These are phyloP conservation scores for Suillus sp. DNA, from an alignment of 768 basidiomycete genomes.

Conservation along the genomic window DNA sequence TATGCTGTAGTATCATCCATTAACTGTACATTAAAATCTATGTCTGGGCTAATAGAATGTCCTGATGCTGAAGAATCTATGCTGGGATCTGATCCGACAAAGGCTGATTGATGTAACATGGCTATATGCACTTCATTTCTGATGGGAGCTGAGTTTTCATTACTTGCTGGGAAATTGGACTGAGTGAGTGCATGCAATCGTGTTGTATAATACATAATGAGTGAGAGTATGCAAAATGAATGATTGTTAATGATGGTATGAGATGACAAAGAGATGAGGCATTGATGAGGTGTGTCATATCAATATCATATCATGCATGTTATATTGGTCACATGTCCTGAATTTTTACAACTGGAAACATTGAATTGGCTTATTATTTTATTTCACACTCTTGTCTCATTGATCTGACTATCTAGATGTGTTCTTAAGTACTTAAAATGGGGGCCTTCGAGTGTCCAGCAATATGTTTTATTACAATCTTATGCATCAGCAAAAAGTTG, in stretches of 20 bases:
- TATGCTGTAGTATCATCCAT: neutral
- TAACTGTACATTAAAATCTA: neutral
- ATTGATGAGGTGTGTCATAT: no score
- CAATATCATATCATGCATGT: no score
- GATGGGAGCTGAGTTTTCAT: neutral
- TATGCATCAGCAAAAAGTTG: no score
- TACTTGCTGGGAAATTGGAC: neutral
- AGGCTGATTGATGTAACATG: neutral
- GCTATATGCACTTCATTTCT: neutral
- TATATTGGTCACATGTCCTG: no score
- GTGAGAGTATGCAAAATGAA: neutral
- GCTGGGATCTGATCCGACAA: neutral
- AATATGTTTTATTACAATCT: no score
- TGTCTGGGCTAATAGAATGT: neutral
- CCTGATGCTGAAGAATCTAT: neutral
- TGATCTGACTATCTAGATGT: no score
- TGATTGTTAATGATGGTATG: neutral
- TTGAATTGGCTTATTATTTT: no score
- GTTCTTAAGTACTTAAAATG: no score
- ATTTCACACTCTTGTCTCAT: no score
- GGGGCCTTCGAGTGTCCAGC: no score
- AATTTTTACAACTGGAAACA: no score
- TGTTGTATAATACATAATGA: neutral
- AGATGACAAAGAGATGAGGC: neutral
- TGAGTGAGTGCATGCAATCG: neutral